Base-by-base conservation (phyloP, 805 yeast genomes). In the Nakazawaea molendinolei region DNA sequence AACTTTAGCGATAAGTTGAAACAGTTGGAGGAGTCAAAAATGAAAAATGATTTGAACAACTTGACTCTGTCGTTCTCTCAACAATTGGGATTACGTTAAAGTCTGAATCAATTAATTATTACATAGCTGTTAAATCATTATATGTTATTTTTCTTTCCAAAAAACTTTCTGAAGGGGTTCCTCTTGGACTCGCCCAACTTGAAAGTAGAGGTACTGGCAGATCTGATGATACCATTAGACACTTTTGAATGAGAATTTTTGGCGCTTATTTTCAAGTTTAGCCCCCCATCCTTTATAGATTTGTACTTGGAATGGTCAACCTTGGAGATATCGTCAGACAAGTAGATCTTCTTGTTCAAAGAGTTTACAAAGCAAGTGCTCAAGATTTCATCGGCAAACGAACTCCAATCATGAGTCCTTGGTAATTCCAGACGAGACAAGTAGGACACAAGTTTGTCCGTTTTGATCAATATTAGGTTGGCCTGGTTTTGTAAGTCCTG, bases 401-500 rank as follows among this genome's bases (percentile, higher is more conserved):
- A 6, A 4, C 21, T 20, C 32, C 36, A 39, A 15, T 49, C 44
- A 39, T 48, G 56, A 35, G 54, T 55, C 13, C 41, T 39, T 14
- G 69, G 65, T 16, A 42, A 51, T 39, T 66, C 70, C 23, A 53
- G 48, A 23, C 49, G 44, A 36, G 54, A 60, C 28, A 65, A 49
- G 35, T 47, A 52, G 9, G 32, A 36, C 33, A 63, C 61, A 14
- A 61, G 41, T 14, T 52, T 55, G 16, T 38, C 44, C 28, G 66
- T 55, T 36, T 52, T 60, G 19, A 44, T 45, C 44, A 55, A 49
- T 18, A 67, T 44, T 24, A 53, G 56, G 17, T 56, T 52, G 34
- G 69, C 53, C 38, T 61, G 61, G 40, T 60, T 61, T 45, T 63
- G 71, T 19, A 67, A 43, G 39, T 67, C 74, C 39, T 54, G 56